Percentiles rank a stretch among this genome's conserved stretches.
Conservation (phyloP, 345 rosid species). For the Eucalyptus sideroxylon region DNA sequence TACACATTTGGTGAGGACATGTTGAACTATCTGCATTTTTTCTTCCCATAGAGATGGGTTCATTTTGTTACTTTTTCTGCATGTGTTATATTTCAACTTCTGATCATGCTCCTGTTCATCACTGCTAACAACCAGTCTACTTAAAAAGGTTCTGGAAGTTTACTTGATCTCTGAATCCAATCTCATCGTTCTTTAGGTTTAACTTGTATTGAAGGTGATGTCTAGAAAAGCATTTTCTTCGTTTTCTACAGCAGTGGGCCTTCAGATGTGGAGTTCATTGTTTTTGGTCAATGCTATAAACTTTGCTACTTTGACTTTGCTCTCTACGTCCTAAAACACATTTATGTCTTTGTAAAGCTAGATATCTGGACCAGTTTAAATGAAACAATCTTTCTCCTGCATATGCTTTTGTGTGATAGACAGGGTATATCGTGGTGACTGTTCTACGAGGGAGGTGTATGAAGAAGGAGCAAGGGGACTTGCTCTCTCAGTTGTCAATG, state of each 20-base stretch:
- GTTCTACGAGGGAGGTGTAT: slow-evolving; percentile 67
- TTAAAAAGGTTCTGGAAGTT: background rate
- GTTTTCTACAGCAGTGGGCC: background rate
- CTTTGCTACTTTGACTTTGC: background rate
- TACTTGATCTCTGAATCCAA: background rate
- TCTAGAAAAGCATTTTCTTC: background rate
- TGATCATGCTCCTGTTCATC: background rate
- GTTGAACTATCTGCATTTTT: background rate
- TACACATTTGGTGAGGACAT: slow-evolving; percentile 68
- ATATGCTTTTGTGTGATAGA: slow-evolving; percentile 27
- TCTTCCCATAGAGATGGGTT: background rate
- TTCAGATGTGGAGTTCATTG: background rate
- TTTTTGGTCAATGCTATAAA: background rate
- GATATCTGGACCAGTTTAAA: background rate
- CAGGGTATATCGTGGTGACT: slow-evolving; percentile 87
- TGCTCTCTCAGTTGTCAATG: slow-evolving; percentile 84
- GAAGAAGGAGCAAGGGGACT: slow-evolving; percentile 79
- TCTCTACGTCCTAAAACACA: background rate
- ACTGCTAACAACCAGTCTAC: background rate
- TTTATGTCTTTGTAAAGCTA: background rate
- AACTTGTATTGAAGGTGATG: background rate
- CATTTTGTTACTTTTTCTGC: background rate
- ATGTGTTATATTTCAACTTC: background rate
- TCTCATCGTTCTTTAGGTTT: background rate
- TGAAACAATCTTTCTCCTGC: background rate